Evolutionary conservation across 73 alveolate genomes (phyloP).

Genomic region (Paramecium primaurelia): DNA sequence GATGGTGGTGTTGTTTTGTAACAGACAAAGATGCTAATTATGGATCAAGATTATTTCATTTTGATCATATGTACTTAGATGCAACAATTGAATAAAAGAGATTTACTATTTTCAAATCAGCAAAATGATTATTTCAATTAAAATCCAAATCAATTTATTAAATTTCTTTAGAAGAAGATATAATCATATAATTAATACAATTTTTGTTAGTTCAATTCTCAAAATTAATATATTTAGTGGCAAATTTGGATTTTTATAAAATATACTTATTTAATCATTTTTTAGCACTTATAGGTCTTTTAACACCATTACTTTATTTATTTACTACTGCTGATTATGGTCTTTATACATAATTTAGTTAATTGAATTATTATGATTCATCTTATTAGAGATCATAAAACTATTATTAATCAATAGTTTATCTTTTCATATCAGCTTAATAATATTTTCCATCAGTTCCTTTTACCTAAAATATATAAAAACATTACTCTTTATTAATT

Average conservation of each 20-base stretch:
- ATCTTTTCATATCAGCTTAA: constrained; percentile 25
- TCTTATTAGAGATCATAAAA: background rate
- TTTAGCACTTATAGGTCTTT: constrained; percentile 44
- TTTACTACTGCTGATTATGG: constrained; percentile 35
- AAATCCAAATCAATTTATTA: background rate
- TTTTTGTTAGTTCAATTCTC: constrained; percentile 63
- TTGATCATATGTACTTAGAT: constrained; percentile 40
- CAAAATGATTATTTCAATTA: constrained; percentile 14
- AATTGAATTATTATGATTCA: background rate
- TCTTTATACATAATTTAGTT: background rate
- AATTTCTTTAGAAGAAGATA: constrained; percentile 11
- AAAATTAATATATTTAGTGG: constrained; percentile 13
- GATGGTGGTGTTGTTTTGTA: constrained; percentile 39
- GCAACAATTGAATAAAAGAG: background rate
- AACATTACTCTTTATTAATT: background rate
- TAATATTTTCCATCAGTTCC: constrained; percentile 45
- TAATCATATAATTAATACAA: constrained; percentile 60
- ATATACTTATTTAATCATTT: constrained; percentile 11
- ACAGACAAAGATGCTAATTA: constrained; percentile 25
- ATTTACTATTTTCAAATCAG: constrained; percentile 16
- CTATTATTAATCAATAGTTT: background rate
- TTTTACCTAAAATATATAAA: background rate
- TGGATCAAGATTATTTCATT: constrained; percentile 9
- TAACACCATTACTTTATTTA: background rate
- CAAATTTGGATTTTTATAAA: background rate